These are phyloP conservation scores for Penicillium verrucosum DNA, from an alignment of 2,329 filamentous ascomycete genomes.

Conservation along the genomic window DNA sequence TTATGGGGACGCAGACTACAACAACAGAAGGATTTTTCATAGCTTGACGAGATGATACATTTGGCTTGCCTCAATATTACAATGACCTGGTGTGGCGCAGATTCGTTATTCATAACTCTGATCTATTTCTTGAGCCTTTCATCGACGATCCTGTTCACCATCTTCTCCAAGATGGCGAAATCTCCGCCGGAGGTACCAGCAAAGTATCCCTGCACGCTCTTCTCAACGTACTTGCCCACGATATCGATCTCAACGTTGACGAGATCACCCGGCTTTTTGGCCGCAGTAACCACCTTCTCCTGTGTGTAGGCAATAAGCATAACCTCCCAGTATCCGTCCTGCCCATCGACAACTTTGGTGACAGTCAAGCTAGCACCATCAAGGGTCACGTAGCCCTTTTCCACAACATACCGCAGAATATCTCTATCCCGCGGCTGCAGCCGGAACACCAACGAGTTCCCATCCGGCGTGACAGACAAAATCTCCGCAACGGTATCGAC, in stretches of 20 bases:
- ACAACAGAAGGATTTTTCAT: background rate
- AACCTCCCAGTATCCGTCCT: conserved; percentile 84
- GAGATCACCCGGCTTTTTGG: conserved; percentile 72
- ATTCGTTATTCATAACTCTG: background rate
- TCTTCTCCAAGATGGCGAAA: conserved; percentile 62
- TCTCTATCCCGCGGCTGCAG: conserved; percentile 67
- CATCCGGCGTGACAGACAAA: conserved; percentile 69
- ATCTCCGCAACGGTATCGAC: conserved; percentile 87
- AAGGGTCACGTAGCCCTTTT: conserved; percentile 93
- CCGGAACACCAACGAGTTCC: conserved; percentile 84
- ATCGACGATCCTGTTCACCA: conserved; percentile 72
- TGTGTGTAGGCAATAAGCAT: conserved; percentile 98
- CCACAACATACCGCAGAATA: conserved; percentile 82
- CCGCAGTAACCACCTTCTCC: conserved; percentile 78
- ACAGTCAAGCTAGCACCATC: conserved; percentile 94
- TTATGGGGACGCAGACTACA: background rate
- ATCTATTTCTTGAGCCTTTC: conserved; percentile 55
- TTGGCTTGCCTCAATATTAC: background rate
- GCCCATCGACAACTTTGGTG: conserved; percentile 74
- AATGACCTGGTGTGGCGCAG: background rate
- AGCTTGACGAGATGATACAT: background rate
- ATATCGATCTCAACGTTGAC: conserved; percentile 95
- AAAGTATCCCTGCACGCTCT: conserved; percentile 81
- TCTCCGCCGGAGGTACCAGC: conserved; percentile 39
- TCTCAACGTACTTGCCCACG: conserved; percentile 64